phyloP scores from a whole-genome alignment of 345 rosid species.

The Eucalyptus brandiana region DNA sequence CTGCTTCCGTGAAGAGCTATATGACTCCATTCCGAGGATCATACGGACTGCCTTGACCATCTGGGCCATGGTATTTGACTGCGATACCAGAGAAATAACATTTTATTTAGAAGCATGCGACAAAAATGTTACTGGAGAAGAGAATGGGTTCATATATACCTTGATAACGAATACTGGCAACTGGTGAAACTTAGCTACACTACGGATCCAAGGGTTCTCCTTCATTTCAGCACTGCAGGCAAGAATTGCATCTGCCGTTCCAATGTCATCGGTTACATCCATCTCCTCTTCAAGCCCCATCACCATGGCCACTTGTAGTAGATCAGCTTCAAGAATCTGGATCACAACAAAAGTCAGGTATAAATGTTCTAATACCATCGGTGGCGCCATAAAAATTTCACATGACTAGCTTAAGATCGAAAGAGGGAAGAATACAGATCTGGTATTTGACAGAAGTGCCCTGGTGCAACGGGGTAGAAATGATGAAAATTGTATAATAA shows the following conservation, averaged over 20 bases:
- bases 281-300: conserved; percentile 81
- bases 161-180: conserved; percentile 72
- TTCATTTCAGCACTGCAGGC: conserved; percentile 68
- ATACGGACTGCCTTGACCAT: conserved; percentile 92
- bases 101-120: not conserved
- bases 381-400: not conserved
- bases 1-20: conserved; percentile 22
- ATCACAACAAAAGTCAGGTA: not conserved
- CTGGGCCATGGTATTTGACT: conserved; percentile 95
- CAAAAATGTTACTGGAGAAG: not conserved
- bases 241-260: conserved; percentile 73
- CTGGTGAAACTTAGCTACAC: conserved; percentile 74
- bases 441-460: not conserved
- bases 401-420: not conserved
- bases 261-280: conserved; percentile 74
- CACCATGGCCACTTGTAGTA: conserved; percentile 74
- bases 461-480: not conserved
- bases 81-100: not conserved
- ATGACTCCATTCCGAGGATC: conserved; percentile 72
- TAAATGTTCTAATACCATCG: not conserved
- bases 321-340: conserved; percentile 79
- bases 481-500: not conserved
- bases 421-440: not conserved
- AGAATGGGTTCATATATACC: conserved; percentile 18
- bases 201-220: conserved; percentile 76